Evolutionary conservation across 371 early-diverging fungal species (phyloP), one percentile per base, ranked within the genome.

Genomic region (Mycotypha africana): DNA sequence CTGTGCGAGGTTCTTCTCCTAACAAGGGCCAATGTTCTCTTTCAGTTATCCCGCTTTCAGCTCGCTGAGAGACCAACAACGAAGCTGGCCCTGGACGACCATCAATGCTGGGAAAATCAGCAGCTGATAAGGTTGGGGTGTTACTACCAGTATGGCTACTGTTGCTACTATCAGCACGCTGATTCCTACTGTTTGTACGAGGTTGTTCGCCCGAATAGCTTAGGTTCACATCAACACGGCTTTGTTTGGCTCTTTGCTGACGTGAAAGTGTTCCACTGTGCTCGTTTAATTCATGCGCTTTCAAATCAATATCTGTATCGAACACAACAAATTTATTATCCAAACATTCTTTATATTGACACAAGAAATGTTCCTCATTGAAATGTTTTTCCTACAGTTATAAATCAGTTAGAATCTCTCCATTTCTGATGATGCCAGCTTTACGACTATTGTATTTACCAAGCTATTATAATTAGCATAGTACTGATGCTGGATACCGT

Each of bases 261-360:
- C 63, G 56, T 19, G 58, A 49, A 5, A 61, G 42, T 9, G 65
- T 48, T 8, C 54, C 56, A 2, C 65, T 62, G 33, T 80, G 78
- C 16, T 54, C 74, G 1, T 45, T 46, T 51, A 79, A 79, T 53
- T 81, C 80, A 46, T 97, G 98, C 4, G 86, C 91, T 54, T 89
- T 88, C 31, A 95, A 56, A 55, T 97, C 98, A 41, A 97, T 81
- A 20, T 94, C 91, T 14, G 89, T 74, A 15, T 75, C 84, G 74
- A 97, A 97, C 0, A 96, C 98, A 23, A 95, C 84, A 79, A 97
- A 97, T 74, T 95, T 96, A 47, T 83, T 79, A 35, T 93, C 93
- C 47, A 94, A 56, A 59, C 98, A 97, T 40, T 81, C 78, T 14
- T 82, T 78, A 24, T 94, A 76, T 34, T 59, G 55, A 64, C 98